Conservation (phyloP, 306 rosid genomes). For the Gillenia trifoliata region DNA sequence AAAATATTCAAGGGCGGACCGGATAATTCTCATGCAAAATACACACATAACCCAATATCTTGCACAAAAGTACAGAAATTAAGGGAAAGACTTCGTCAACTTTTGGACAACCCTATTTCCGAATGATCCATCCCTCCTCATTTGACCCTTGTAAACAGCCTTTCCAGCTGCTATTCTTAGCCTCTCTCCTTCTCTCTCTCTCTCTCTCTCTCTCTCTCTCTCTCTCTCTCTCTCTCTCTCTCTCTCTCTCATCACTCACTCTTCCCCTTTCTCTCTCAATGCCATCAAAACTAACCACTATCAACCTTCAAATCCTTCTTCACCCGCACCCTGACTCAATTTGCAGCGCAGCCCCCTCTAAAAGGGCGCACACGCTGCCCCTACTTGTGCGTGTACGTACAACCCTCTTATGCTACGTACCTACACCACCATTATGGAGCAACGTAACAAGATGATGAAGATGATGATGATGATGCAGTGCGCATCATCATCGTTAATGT, state of each 20-base stretch:
- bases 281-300: conserved; percentile 35
- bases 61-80: not conserved
- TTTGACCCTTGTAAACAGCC: conserved; percentile 15
- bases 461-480: not conserved
- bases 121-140: not conserved
- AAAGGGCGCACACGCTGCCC: conserved; percentile 47
- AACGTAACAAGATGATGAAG: conserved; percentile 1
- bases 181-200: not conserved
- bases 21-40: conserved; percentile 29
- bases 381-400: conserved; percentile 35
- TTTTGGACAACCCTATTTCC: not conserved
- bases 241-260: conserved; percentile 2
- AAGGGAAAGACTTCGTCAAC: conserved; percentile 45
- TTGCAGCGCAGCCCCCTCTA: conserved; percentile 29
- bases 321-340: conserved; percentile 9
- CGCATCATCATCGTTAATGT: not conserved
- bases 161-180: conserved; percentile 40
- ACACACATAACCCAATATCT: not conserved
- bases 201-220: conserved; percentile 1
- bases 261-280: not conserved
- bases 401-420: conserved; percentile 1
- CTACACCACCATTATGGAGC: conserved; percentile 20
- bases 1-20: conserved; percentile 26
- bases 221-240: not conserved
- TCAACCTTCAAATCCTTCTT: conserved; percentile 13